phyloP scores from a whole-genome alignment of 2,329 filamentous ascomycete species.

The Huntiella savannae region DNA sequence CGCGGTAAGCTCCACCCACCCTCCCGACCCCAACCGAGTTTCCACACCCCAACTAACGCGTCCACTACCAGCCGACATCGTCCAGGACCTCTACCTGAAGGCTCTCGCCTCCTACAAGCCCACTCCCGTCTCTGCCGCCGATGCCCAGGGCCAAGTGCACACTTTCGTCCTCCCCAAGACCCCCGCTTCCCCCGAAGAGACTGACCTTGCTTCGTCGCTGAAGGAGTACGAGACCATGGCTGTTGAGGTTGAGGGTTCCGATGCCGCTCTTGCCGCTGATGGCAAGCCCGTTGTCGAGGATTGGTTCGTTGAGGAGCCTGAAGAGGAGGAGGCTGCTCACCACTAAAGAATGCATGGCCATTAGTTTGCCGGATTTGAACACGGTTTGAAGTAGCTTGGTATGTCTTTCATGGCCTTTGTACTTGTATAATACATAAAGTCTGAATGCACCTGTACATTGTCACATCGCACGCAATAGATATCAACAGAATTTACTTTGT shows the following conservation, averaged over 20 bases:
- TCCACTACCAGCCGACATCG: slow-evolving; percentile 58
- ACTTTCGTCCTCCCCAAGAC: slow-evolving; percentile 65
- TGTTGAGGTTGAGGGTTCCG: slow-evolving; percentile 85
- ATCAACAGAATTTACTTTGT: no score
- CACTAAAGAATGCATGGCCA: slow-evolving; percentile 17
- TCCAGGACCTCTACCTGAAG: slow-evolving; percentile 93
- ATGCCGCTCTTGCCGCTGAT: slow-evolving; percentile 38
- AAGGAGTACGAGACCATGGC: slow-evolving; percentile 87
- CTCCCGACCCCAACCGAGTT: slow-evolving; percentile 5
- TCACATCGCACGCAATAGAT: no score
- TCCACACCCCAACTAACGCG: slow-evolving; percentile 14
- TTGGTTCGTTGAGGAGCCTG: slow-evolving; percentile 74
- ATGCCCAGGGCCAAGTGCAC: slow-evolving; percentile 79
- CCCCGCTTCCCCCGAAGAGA: slow-evolving; percentile 79
- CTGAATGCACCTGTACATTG: no score
- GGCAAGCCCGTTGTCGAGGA: slow-evolving; percentile 38
- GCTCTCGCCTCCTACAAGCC: slow-evolving; percentile 94
- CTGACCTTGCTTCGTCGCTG: slow-evolving; percentile 76
- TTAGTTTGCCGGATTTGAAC: no score
- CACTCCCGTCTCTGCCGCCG: slow-evolving; percentile 61
- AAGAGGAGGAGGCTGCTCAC: slow-evolving; percentile 31
- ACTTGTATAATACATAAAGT: no score
- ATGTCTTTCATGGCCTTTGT: no score
- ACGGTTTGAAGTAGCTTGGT: no score
- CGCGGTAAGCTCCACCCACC: slow-evolving; percentile 38